A percentile compares a stretch with the other conserved stretches of the same genome.
phyloP scores from a whole-genome alignment of 1,284 basidiomycete species.

The Meira miltonrushii region DNA sequence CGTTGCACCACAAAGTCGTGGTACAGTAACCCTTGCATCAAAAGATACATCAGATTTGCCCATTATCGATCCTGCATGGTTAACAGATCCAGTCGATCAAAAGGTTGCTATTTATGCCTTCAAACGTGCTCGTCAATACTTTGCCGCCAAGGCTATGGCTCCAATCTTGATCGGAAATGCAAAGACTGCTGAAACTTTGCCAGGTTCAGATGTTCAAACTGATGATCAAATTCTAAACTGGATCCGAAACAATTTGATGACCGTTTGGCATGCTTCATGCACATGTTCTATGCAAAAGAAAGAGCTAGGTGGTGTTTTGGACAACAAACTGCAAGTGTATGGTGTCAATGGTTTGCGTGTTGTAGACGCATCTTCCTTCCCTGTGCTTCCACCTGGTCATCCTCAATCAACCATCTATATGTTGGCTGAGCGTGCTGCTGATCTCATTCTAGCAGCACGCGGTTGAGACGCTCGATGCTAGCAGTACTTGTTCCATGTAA shows the following conservation, averaged over 20 bases:
- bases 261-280: constrained; percentile 54
- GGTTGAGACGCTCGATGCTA: too few relatives aligned
- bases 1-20: constrained; percentile 44
- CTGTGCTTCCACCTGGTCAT: constrained; percentile 35
- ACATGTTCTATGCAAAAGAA: constrained; percentile 51
- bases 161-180: constrained; percentile 44
- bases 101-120: constrained; percentile 38
- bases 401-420: constrained; percentile 36
- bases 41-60: constrained; percentile 54
- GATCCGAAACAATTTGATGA: constrained; percentile 52
- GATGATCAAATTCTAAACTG: constrained; percentile 55
- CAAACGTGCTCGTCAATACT: constrained; percentile 31
- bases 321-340: constrained; percentile 57
- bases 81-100: constrained; percentile 44
- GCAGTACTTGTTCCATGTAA: too few relatives aligned
- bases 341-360: constrained; percentile 56
- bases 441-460: too few relatives aligned
- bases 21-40: constrained; percentile 53
- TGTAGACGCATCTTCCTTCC: constrained; percentile 59
- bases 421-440: constrained; percentile 18
- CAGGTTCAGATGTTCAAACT: constrained; percentile 34
- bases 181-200: constrained; percentile 56
- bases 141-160: constrained; percentile 50
- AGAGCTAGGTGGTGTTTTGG: constrained; percentile 55
- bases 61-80: constrained; percentile 54